A percentile compares a stretch with the other conserved stretches of the same genome.
Evolutionary conservation across 2,329 filamentous ascomycete species (phyloP).

Genomic region (Samsoniella hepiali): DNA sequence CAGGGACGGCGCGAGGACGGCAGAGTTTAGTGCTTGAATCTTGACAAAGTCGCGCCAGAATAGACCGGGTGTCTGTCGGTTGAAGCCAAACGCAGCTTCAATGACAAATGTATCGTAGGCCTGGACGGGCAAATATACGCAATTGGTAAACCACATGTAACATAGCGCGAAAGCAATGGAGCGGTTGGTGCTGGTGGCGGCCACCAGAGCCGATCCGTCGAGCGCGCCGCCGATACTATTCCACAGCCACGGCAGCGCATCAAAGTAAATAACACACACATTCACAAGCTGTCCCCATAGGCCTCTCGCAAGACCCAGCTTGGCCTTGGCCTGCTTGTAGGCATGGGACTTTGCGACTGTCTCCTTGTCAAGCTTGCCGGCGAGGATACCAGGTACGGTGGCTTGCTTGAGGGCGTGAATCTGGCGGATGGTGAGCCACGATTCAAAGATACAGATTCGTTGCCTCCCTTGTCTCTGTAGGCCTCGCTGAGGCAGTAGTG

Average conservation of each 20-base stretch:
- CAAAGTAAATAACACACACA: neutral
- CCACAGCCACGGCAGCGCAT: neutral
- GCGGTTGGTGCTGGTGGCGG: neutral
- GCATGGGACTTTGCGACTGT: neutral
- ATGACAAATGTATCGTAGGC: neutral
- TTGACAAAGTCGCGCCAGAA: neutral
- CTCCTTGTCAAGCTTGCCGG: neutral
- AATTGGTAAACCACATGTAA: neutral
- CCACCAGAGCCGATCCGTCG: neutral
- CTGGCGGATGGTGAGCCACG: neutral
- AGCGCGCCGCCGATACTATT: neutral
- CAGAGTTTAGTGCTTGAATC: neutral
- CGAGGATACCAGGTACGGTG: neutral
- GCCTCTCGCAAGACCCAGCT: neutral
- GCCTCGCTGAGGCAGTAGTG: slow-evolving; percentile 76
- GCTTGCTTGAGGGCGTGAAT: neutral
- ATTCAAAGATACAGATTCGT: slow-evolving; percentile 32
- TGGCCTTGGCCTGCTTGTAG: neutral
- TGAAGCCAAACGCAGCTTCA: neutral
- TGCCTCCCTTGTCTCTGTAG: slow-evolving; percentile 37
- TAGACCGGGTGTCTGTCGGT: neutral
- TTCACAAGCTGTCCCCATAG: neutral
- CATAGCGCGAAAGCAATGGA: neutral
- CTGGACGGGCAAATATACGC: neutral
- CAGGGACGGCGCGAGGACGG: neutral